phyloP scores from a whole-genome alignment of 2,329 filamentous ascomycete species.

The Aspergillus intermedius region DNA sequence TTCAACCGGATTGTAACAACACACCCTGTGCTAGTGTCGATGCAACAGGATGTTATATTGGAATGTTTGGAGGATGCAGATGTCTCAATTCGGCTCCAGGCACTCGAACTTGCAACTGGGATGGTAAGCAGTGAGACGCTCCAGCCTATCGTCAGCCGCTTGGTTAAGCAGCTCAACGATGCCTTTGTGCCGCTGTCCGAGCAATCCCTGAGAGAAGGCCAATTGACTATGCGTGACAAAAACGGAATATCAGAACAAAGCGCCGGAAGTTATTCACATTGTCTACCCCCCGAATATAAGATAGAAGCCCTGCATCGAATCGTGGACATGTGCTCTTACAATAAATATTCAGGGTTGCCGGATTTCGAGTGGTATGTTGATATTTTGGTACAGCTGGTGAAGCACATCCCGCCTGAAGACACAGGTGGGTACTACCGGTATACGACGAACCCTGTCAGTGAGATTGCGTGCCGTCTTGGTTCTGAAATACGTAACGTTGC shows the following conservation, averaged over 20 bases:
- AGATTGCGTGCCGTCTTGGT: constrained; percentile 54
- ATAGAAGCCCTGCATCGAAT: constrained; percentile 76
- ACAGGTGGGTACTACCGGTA: constrained; percentile 15
- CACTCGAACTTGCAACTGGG: constrained; percentile 81
- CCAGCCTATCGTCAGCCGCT: constrained; percentile 71
- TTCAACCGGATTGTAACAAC: constrained; percentile 92
- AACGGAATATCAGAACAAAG: background rate
- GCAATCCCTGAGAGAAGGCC: background rate
- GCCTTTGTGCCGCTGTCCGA: constrained; percentile 15
- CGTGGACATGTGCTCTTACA: constrained; percentile 78
- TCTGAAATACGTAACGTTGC: constrained; percentile 83
- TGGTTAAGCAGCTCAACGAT: constrained; percentile 76
- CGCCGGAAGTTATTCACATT: background rate
- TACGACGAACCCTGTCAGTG: constrained; percentile 6
- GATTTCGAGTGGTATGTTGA: constrained; percentile 99
- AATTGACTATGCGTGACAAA: background rate
- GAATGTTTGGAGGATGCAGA: constrained; percentile 94
- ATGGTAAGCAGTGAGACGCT: constrained; percentile 91
- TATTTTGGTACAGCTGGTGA: constrained; percentile 76
- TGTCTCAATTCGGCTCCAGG: constrained; percentile 90
- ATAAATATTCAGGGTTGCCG: constrained; percentile 75
- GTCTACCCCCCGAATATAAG: constrained; percentile 75
- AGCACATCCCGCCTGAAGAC: constrained; percentile 44
- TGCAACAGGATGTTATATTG: constrained; percentile 93
- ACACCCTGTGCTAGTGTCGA: constrained; percentile 78